Conservation (phyloP, 148 eudicot genomes). For the Fagopyrum homotropicum region DNA sequence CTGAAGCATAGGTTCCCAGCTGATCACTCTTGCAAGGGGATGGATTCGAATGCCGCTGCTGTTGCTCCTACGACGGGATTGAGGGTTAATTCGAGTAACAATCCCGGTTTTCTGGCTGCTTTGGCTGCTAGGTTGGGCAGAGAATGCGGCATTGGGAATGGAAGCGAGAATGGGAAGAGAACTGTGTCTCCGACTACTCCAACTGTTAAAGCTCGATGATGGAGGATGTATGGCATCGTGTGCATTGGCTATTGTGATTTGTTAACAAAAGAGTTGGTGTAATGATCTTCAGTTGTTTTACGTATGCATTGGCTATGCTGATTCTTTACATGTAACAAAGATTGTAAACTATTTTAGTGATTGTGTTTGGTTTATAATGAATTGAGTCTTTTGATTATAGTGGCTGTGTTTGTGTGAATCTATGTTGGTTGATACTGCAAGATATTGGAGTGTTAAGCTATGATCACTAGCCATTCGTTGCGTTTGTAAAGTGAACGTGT, state of each 20-base stretch:
- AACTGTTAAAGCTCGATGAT: constrained; percentile 51
- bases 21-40: constrained; percentile 45
- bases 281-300: background rate
- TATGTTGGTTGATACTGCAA: too few relatives aligned
- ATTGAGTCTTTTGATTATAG: too few relatives aligned
- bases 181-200: constrained; percentile 30
- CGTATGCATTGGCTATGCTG: too few relatives aligned
- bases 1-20: constrained; percentile 70
- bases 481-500: too few relatives aligned
- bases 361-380: too few relatives aligned
- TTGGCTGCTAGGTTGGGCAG: constrained; percentile 44
- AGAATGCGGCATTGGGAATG: constrained; percentile 37
- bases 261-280: background rate
- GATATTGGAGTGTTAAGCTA: too few relatives aligned
- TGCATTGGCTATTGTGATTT: background rate
- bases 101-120: constrained; percentile 45
- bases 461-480: too few relatives aligned
- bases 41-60: background rate
- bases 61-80: background rate
- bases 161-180: constrained; percentile 10
- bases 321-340: too few relatives aligned
- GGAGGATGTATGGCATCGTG: background rate
- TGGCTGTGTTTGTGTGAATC: too few relatives aligned
- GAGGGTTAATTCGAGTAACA: constrained; percentile 15
- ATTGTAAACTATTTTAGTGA: too few relatives aligned